A percentile compares a stretch with the other conserved stretches of the same genome.
phyloP scores from a whole-genome alignment of 495 filamentous ascomycete species.

The Penicillium turbatum region DNA sequence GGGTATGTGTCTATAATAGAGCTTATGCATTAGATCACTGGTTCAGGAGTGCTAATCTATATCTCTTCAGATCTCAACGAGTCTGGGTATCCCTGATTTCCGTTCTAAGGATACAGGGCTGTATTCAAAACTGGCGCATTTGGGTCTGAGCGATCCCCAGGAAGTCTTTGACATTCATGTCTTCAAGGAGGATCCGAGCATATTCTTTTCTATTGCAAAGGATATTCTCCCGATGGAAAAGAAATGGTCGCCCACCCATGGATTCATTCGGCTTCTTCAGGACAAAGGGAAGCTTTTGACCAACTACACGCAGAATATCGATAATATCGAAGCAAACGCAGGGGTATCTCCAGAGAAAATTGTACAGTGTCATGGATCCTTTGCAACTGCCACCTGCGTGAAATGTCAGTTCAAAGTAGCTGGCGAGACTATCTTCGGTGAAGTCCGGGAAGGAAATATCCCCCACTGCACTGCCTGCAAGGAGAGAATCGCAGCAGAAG shows the following conservation, averaged over 20 bases:
- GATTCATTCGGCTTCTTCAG: constrained; percentile 92
- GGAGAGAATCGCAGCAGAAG: constrained; percentile 39
- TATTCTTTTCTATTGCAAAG: constrained; percentile 89
- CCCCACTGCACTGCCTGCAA: constrained; percentile 50
- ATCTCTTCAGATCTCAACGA: constrained; percentile 61
- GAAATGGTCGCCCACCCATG: constrained; percentile 84
- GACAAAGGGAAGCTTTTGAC: constrained; percentile 86
- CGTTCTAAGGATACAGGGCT: constrained; percentile 64
- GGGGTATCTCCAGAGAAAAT: constrained; percentile 80
- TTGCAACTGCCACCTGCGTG: constrained; percentile 85
- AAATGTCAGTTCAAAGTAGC: constrained; percentile 74
- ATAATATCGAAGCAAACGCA: constrained; percentile 88
- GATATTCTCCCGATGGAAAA: constrained; percentile 77
- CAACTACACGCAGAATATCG: constrained; percentile 98
- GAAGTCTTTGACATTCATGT: constrained; percentile 89
- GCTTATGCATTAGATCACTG: neutral
- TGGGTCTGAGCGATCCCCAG: constrained; percentile 78
- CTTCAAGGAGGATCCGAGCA: constrained; percentile 80
- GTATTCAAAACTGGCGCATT: constrained; percentile 68
- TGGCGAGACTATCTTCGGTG: constrained; percentile 70
- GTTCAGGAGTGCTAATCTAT: neutral
- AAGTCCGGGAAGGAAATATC: constrained; percentile 69
- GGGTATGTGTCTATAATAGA: constrained; percentile 43
- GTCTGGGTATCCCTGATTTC: constrained; percentile 65
- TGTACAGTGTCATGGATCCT: constrained; percentile 94